phyloP scores from a whole-genome alignment of 2,329 filamentous ascomycete species.

The Venturia nashicola region DNA sequence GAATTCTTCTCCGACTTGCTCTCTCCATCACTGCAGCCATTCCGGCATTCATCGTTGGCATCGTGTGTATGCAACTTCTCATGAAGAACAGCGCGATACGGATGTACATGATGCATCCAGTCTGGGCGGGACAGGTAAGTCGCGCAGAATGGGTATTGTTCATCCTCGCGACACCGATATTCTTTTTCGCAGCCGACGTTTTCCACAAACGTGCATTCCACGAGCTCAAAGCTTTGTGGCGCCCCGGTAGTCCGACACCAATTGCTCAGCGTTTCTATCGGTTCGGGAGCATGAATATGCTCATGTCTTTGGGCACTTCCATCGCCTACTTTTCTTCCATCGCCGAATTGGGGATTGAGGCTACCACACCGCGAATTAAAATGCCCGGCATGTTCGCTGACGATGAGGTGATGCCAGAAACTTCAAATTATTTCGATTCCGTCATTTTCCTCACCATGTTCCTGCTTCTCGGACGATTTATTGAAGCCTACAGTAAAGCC shows the following conservation, averaged over 20 bases:
- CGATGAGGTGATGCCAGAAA: conserved; percentile 17
- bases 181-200: conserved; percentile 73
- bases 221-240: conserved; percentile 68
- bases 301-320: conserved; percentile 78
- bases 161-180: conserved; percentile 71
- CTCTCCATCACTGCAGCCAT: conserved; percentile 60
- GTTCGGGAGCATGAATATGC: conserved; percentile 95
- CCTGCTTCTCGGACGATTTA: conserved; percentile 58
- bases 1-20: conserved; percentile 57
- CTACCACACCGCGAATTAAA: conserved; percentile 19
- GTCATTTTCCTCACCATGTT: conserved; percentile 89
- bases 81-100: conserved; percentile 44
- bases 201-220: conserved; percentile 73
- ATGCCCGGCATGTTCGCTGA: conserved; percentile 13
- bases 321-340: conserved; percentile 81
- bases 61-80: conserved; percentile 82
- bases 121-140: conserved; percentile 57
- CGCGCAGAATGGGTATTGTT: conserved; percentile 70
- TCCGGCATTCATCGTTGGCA: conserved; percentile 75
- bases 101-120: conserved; percentile 56
- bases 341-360: conserved; percentile 55
- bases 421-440: conserved; percentile 66
- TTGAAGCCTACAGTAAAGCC: conserved; percentile 85
- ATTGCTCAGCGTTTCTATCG: conserved; percentile 67
- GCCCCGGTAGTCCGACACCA: conserved; percentile 58